phyloP scores from a whole-genome alignment of 1,284 basidiomycete species.

The Marasmius fiardii region DNA sequence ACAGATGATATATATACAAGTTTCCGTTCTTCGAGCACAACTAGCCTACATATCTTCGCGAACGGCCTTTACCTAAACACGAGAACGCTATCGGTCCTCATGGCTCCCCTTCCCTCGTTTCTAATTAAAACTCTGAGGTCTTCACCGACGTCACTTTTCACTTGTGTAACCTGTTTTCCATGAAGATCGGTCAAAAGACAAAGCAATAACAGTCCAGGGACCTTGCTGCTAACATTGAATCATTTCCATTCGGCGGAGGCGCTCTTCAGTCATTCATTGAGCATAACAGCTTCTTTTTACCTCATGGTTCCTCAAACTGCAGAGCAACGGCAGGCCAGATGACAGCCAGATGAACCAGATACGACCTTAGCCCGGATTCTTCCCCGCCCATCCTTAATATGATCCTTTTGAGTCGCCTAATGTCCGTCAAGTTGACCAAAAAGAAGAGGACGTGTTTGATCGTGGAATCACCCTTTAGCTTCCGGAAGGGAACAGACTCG shows the following conservation, averaged over 20 bases:
- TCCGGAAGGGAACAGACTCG: neutral
- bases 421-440: neutral
- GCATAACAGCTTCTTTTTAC: neutral
- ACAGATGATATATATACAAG: constrained; percentile 7
- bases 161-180: neutral
- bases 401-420: no score
- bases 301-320: neutral
- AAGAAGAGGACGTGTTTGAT: neutral
- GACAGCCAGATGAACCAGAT: no score
- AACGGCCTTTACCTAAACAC: constrained; percentile 14
- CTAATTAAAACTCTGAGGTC: neutral
- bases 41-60: constrained; percentile 15
- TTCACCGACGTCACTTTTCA: neutral
- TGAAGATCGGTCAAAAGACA: neutral
- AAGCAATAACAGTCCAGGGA: no score
- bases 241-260: neutral
- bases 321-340: no score
- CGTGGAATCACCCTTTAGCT: neutral
- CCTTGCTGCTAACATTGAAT: no score
- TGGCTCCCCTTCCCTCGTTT: constrained; percentile 8
- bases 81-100: constrained; percentile 11
- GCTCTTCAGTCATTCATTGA: neutral
- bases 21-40: neutral
- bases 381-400: no score
- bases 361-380: no score